Conservation (phyloP, 2,329 filamentous ascomycete genomes). For the Sporothrix dimorphospora region DNA sequence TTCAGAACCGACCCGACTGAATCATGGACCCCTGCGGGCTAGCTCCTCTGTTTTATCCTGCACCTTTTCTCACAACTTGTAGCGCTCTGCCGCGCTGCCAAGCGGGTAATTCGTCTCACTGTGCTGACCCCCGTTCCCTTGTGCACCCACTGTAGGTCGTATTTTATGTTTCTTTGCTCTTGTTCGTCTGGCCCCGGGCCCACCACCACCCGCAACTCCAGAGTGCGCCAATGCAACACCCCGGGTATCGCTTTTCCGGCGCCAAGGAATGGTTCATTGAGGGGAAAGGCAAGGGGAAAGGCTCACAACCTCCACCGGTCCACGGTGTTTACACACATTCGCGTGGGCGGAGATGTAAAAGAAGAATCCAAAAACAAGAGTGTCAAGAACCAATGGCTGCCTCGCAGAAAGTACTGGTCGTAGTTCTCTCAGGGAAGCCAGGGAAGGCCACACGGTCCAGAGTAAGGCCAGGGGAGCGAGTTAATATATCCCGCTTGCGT, state of each 20-base stretch:
- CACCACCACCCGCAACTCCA: neutral
- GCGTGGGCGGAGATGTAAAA: too few relatives aligned
- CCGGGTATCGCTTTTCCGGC: constrained; percentile 23
- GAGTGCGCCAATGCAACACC: neutral
- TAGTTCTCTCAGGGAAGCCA: too few relatives aligned
- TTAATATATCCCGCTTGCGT: neutral
- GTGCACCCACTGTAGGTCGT: neutral
- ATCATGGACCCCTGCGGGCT: too few relatives aligned
- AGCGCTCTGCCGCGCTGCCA: neutral
- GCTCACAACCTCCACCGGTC: neutral
- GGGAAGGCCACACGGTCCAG: too few relatives aligned
- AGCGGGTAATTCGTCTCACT: neutral
- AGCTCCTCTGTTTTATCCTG: too few relatives aligned
- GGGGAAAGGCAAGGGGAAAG: neutral
- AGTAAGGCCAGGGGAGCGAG: too few relatives aligned
- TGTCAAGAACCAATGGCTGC: too few relatives aligned
- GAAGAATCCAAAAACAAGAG: too few relatives aligned
- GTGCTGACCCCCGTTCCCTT: neutral
- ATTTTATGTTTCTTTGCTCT: neutral
- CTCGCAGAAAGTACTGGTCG: too few relatives aligned
- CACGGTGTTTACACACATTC: too few relatives aligned
- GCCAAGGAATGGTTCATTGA: neutral
- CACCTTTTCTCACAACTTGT: neutral
- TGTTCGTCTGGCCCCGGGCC: neutral
- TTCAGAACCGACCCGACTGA: too few relatives aligned